Conservation (phyloP, 1,284 basidiomycete species). For the Heliocybe sulcata region DNA sequence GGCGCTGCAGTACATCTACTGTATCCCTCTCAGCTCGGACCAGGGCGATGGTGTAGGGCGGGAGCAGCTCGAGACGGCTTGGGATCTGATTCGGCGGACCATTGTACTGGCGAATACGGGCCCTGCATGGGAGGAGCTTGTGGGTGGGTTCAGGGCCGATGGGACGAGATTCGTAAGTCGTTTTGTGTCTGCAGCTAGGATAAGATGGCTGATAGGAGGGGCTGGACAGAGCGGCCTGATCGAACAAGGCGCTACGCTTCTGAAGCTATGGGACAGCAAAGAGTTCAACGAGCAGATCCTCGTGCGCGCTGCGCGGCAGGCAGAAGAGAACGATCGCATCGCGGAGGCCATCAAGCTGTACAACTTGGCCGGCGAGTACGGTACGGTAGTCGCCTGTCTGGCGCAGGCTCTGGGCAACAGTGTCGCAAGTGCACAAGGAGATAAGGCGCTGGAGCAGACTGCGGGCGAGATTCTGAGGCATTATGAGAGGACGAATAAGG, state of each 20-base stretch:
- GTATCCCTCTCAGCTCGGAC: slow-evolving; percentile 79
- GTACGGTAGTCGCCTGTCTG: slow-evolving; percentile 83
- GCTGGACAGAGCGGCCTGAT: slow-evolving; percentile 71
- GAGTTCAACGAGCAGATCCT: slow-evolving; percentile 85
- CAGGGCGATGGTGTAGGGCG: slow-evolving; percentile 64
- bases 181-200: slow-evolving; percentile 12
- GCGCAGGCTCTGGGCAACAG: slow-evolving; percentile 88
- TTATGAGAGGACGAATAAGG: slow-evolving; percentile 78
- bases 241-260: slow-evolving; percentile 74
- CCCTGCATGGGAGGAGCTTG: slow-evolving; percentile 81
- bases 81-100: slow-evolving; percentile 85
- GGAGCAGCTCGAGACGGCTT: slow-evolving; percentile 80
- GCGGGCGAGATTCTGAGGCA: slow-evolving; percentile 81
- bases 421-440: slow-evolving; percentile 56
- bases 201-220: not conserved
- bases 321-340: slow-evolving; percentile 71
- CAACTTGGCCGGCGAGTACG: slow-evolving; percentile 90
- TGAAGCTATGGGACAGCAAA: slow-evolving; percentile 64
- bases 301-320: slow-evolving; percentile 71
- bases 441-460: slow-evolving; percentile 70
- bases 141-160: slow-evolving; percentile 87
- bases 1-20: slow-evolving; percentile 94
- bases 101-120: slow-evolving; percentile 85
- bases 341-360: slow-evolving; percentile 93
- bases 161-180: slow-evolving; percentile 76